phyloP scores from a whole-genome alignment of 768 basidiomycete genomes.

The Kwoniella sp. region DNA sequence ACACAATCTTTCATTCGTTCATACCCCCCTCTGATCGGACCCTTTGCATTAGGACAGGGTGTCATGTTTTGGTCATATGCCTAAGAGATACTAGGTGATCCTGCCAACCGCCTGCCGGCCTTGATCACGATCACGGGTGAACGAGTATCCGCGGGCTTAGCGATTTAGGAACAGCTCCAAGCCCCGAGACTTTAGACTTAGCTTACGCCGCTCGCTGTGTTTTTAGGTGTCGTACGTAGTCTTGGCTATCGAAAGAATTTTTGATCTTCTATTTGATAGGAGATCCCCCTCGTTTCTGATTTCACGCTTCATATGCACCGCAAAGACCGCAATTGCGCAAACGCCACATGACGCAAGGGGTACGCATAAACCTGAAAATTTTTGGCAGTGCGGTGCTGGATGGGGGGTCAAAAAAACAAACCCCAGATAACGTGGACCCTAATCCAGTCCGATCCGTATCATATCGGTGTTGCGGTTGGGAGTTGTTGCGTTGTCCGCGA shows the following conservation, averaged over 20 bases:
- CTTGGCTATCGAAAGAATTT: background rate
- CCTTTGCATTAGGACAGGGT: background rate
- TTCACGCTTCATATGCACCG: slow-evolving; percentile 4
- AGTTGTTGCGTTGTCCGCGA: background rate
- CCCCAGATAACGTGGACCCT: background rate
- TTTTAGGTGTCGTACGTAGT: background rate
- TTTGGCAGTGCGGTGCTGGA: background rate
- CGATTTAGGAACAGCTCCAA: background rate
- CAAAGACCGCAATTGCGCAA: background rate
- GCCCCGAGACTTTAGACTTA: background rate
- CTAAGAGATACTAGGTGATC: too few relatives aligned
- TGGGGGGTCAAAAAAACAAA: background rate
- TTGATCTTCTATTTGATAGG: too few relatives aligned
- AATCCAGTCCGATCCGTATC: background rate
- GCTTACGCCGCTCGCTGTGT: too few relatives aligned
- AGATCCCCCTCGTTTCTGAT: slow-evolving; percentile 4
- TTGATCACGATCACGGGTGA: too few relatives aligned
- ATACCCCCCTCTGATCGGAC: background rate
- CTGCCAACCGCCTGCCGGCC: too few relatives aligned
- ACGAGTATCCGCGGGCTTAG: background rate
- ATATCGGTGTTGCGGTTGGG: background rate
- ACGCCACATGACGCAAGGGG: slow-evolving; percentile 6
- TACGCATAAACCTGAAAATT: slow-evolving; percentile 3
- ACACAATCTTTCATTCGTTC: too few relatives aligned
- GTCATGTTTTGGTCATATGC: background rate